Base-by-base conservation (phyloP, 2,329 filamentous ascomycete species). In the Ophiostoma sp. region DNA sequence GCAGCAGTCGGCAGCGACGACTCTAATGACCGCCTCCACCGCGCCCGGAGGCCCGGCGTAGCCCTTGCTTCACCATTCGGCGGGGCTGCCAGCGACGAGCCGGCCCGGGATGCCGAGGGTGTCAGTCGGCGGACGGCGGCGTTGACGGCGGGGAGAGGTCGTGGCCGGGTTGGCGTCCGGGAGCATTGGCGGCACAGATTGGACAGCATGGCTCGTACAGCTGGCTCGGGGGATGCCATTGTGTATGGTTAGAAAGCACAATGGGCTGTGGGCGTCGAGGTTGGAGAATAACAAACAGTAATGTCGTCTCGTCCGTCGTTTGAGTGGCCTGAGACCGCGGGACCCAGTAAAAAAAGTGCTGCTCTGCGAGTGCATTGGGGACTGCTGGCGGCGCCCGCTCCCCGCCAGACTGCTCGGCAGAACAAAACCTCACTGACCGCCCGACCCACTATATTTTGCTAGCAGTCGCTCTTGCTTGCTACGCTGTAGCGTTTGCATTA, bases 131-230 rank as follows among this genome's bases (percentile, higher is more conserved):
- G 57, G 48, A 65, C 60, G 60, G 27, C 57, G 23, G 68, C 68
- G 36, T 48, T 54, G 44, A 35, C 33, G 11, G 71, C 44, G 60
- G 71, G 39, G 41, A 67, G 17, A 20, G 67, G 23, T 23, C 70
- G 70, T 69, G 67, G 70, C 70, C 70, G 67, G 35, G 68, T 57
- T 8, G 70, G 52, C 27, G 71, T 33, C 65, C 70, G 68, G 11
- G 73, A 72, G 67, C 76, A 77, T 68, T 75, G 70, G 39, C 75
- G 73, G 71, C 76, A 77, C 33, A 76, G 33, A 20, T 70, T 71
- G 20, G 73, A 73, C 62, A 75, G 73, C 73, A 76, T 71, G 64
- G 73, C 71, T 62, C 75, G 72, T 65, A 76, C 70, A 35, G 73
- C 68, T 31, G 73, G 74, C 69, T 76, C 75, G 23, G 72, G 62